Evolutionary conservation across 148 eudicot genomes (phyloP), one percentile per base, ranked within the genome.

Genomic region (Chenopodium album): DNA sequence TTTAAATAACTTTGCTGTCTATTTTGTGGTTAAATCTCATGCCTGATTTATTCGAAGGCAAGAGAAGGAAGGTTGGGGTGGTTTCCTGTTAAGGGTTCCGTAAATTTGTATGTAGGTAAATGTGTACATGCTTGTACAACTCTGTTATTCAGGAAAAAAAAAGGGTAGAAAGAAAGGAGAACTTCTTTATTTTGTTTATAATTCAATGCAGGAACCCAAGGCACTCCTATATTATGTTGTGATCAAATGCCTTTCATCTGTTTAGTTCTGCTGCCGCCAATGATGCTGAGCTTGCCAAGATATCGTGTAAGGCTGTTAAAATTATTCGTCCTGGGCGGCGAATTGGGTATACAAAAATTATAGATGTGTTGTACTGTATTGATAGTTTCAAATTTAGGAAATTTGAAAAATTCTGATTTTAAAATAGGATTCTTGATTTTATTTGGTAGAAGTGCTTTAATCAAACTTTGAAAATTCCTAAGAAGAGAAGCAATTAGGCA

Each of bases 71-170:
- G 88, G 31, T 44, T 73, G 73, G 80, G 16, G 68, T 72, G 78
- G 80, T 77, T 73, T 81, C 46, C 62, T 44, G 76, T 69, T 50
- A 59, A 73, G 78, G 80, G 81, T 76, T 79, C 66, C 64, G 60
- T 72, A 56, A 83, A 84, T 68, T 65, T 87, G 85, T 88, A 83
- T 82, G 76, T 87, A 83, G 85, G 84, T 29, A 60, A 79, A 80
- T 79, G 64, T 92, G 92, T 92, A 90, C 71, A 90, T 89, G 84
- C 80, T 66, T 91, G 94, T 91, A 91, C 72, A 91, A 92, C 83
- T 84, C 79, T 80, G 78, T 73, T 76, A 60, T 84, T 80, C 73
- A 60, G 77, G 32, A 37, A 6, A 6, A 34, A 31, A 50, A 69
- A 52, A 0, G 65, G 34, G 23, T 59, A 16, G 47, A 28, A 62